Evolutionary conservation across 2,329 filamentous ascomycete genomes (phyloP), one percentile per base, ranked within the genome.

Genomic region (Fonsecaea nubica): DNA sequence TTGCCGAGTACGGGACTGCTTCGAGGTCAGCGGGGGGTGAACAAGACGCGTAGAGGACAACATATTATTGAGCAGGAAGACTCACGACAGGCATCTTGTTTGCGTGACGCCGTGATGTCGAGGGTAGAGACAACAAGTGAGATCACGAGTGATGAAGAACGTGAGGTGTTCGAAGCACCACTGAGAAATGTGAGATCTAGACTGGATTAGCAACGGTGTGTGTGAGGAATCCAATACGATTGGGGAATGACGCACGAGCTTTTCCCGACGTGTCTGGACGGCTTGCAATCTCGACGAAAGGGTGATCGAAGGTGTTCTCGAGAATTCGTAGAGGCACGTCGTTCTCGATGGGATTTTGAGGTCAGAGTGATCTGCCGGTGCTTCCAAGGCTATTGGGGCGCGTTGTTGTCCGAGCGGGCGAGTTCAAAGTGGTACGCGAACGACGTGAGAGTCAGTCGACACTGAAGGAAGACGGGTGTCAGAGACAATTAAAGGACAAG

Each of bases 1-100:
- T 78, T 89, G 86, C 80, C 90, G 87, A 75, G 88, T 84, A 80
- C 91, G 90, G 83, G 85, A 86, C 90, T 90, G 76, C 72, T 68
- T 60, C 25, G 69, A 69, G 73, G 79, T 85, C 83, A 83, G 79
- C 75, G 69, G 58, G 74, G 77, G 62, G 74, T 57, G 21, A 45
- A 30, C 53, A 56, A 54, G 30, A 68, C 65, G 65, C 64, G 63
- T 69, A 18, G 45, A 50, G 33, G 30, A 38, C 10, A 35, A 30
- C 18, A 10, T 36, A 36, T 45, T 10, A 35, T 18, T 18, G 9
- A 52, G 5, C 15, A 62, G 63, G 33, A 30, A 40, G 18, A 72
- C 72, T 68, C 68, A 74, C 72, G 15, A 69, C 62, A 67, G 72
- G 71, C 72, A 74, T 74, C 45, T 64, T 71, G 67, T 56, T 35